Percentiles rank a stretch among this genome's conserved stretches.
These are phyloP conservation scores for Jamesozyma gamospora DNA, from an alignment of 805 yeast species.

Conservation along the genomic window DNA sequence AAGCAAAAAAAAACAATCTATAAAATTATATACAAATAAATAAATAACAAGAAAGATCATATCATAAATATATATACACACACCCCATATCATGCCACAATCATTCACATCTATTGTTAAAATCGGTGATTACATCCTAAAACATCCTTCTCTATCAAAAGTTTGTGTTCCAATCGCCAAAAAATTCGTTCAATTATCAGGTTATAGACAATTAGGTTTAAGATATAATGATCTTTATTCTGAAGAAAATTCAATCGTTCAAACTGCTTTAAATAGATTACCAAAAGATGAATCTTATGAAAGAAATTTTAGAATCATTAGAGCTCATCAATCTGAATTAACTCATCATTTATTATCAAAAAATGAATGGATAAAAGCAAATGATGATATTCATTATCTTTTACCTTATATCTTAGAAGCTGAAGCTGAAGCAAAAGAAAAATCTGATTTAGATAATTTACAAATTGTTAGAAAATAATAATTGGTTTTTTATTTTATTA, in stretches of 20 bases:
- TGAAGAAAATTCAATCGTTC: slow-evolving; percentile 81
- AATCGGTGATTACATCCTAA: slow-evolving; percentile 67
- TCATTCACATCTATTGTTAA: slow-evolving; percentile 62
- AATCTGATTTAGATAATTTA: slow-evolving; percentile 78
- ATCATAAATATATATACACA: too few species aligned
- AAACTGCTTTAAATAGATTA: slow-evolving; percentile 80
- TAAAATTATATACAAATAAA: too few species aligned
- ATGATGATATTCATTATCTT: slow-evolving; percentile 74
- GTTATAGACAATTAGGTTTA: slow-evolving; percentile 92
- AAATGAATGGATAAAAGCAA: slow-evolving; percentile 64
- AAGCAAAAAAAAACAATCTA: neutral
- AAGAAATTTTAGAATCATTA: slow-evolving; percentile 83
- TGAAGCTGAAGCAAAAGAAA: slow-evolving; percentile 85
- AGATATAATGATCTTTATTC: slow-evolving; percentile 78
- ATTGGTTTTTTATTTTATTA: too few species aligned
- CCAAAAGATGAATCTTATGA: slow-evolving; percentile 79
- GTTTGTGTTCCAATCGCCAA: slow-evolving; percentile 73
- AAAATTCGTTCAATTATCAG: slow-evolving; percentile 62
- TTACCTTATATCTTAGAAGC: slow-evolving; percentile 87
- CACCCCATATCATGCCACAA: slow-evolving; percentile 31
- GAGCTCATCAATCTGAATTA: slow-evolving; percentile 82
- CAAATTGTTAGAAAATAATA: slow-evolving; percentile 10
- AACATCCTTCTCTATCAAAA: slow-evolving; percentile 68
- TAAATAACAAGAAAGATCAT: too few species aligned
- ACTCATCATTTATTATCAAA: slow-evolving; percentile 79